Conservation (phyloP, 129 eudicot genomes). For the Escallonia rubra region DNA sequence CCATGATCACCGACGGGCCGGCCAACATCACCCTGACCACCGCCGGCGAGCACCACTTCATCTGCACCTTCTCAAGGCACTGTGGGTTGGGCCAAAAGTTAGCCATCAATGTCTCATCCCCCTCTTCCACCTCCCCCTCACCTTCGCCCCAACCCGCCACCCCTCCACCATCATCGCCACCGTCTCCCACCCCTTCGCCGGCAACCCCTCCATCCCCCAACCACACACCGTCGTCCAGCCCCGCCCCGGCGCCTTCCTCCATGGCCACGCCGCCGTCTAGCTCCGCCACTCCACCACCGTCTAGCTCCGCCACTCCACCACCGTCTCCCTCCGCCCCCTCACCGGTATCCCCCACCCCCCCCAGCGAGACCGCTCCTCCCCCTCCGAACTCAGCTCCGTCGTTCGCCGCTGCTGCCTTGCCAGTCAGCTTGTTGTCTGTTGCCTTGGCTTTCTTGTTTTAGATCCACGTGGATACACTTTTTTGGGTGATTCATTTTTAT, state of each 20-base stretch:
- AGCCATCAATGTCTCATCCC: too few species aligned
- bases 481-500: conserved; percentile 9
- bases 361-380: conserved; percentile 12
- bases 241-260: conserved; percentile 31
- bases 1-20: too few species aligned
- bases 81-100: too few species aligned
- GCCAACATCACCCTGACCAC: too few species aligned
- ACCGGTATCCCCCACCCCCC: background rate
- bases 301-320: conserved; percentile 22
- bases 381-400: conserved; percentile 23
- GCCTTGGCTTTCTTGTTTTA: conserved; percentile 39
- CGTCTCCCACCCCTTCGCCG: conserved; percentile 16
- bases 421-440: conserved; percentile 37
- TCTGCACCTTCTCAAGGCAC: too few species aligned
- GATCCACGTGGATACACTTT: background rate
- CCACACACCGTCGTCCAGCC: background rate
- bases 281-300: conserved; percentile 22
- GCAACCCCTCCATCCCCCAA: background rate
- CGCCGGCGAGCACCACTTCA: too few species aligned
- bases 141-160: conserved; percentile 5
- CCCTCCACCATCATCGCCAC: conserved; percentile 14
- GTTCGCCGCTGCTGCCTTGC: conserved; percentile 29
- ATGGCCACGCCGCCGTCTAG: background rate
- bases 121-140: background rate
- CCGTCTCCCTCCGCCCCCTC: conserved; percentile 11